A percentile compares a stretch with the other conserved stretches of the same genome.
These are phyloP conservation scores for Apiotrichum sp. DNA, from an alignment of 1,284 basidiomycete species.

Conservation along the genomic window DNA sequence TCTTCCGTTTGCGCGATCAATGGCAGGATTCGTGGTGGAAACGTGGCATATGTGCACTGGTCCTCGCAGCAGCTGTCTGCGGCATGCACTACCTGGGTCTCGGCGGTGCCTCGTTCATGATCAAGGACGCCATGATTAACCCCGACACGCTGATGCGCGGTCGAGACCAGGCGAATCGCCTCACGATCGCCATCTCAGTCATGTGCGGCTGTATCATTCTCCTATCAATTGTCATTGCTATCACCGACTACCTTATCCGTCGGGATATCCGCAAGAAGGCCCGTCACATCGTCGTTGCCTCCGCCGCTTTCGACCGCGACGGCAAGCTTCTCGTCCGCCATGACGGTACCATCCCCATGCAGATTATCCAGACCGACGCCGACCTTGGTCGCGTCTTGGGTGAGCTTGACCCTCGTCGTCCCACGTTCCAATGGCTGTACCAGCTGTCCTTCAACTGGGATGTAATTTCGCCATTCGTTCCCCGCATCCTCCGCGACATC, in stretches of 20 bases:
- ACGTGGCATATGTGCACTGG: constrained; percentile 45
- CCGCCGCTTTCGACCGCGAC: constrained; percentile 50
- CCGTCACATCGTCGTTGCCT: constrained; percentile 50
- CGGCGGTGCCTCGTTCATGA: constrained; percentile 48
- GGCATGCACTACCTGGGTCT: constrained; percentile 53
- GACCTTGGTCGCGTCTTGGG: constrained; percentile 47
- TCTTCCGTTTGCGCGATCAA: constrained; percentile 50
- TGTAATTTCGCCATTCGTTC: constrained; percentile 48
- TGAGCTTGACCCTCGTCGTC: constrained; percentile 49
- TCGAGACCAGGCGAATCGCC: constrained; percentile 19
- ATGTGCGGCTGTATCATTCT: constrained; percentile 51
- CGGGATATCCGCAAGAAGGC: constrained; percentile 46
- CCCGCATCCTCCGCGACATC: constrained; percentile 43
- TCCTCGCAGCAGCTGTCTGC: constrained; percentile 49
- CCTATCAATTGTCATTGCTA: constrained; percentile 45
- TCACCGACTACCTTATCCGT: constrained; percentile 44
- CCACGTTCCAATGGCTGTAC: constrained; percentile 53
- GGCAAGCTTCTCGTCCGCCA: constrained; percentile 51
- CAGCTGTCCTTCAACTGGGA: constrained; percentile 52
- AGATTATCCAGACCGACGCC: constrained; percentile 50
- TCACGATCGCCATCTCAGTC: constrained; percentile 49
- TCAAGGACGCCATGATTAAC: constrained; percentile 20
- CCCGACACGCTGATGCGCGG: neutral
- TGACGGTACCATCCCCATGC: constrained; percentile 51
- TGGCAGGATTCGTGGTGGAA: constrained; percentile 53